Conservation (phyloP, 768 basidiomycete genomes). For the Suillus ampliporus region DNA sequence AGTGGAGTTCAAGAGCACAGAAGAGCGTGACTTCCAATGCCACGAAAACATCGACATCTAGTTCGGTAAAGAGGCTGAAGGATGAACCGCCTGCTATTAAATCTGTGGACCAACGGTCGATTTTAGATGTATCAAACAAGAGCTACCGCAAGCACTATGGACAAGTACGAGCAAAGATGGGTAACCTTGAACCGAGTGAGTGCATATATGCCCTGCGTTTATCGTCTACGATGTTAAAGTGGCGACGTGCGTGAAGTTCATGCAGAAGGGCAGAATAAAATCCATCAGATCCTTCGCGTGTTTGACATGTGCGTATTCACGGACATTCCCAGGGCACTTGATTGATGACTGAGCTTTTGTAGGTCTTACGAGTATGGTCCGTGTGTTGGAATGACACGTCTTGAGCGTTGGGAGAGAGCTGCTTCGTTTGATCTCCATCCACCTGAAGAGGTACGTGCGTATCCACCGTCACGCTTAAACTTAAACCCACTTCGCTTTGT, state of each 20-base stretch:
- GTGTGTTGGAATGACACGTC: slow-evolving; percentile 75
- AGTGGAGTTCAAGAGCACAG: neutral
- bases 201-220: slow-evolving; percentile 17
- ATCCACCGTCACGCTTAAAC: neutral
- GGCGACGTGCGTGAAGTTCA: slow-evolving; percentile 59
- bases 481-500: slow-evolving; percentile 1
- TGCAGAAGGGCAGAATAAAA: slow-evolving; percentile 58
- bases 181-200: slow-evolving; percentile 64
- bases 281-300: slow-evolving; percentile 76
- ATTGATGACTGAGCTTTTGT: slow-evolving; percentile 12
- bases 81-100: slow-evolving; percentile 10
- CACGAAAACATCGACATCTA: slow-evolving; percentile 21
- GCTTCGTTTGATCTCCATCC: slow-evolving; percentile 78
- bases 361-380: slow-evolving; percentile 85
- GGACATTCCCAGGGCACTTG: neutral
- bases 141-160: slow-evolving; percentile 58
- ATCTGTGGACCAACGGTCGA: slow-evolving; percentile 20
- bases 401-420: slow-evolving; percentile 91
- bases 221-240: slow-evolving; percentile 1
- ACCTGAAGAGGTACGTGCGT: slow-evolving; percentile 66
- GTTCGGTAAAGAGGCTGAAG: slow-evolving; percentile 7
- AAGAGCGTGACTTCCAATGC: slow-evolving; percentile 26
- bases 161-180: slow-evolving; percentile 58
- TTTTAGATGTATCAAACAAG: slow-evolving; percentile 51
- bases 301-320: slow-evolving; percentile 67